A percentile compares a stretch with the other conserved stretches of the same genome.
Conservation (phyloP, 2,329 filamentous ascomycete genomes). For the Calonectria leucothoes region DNA sequence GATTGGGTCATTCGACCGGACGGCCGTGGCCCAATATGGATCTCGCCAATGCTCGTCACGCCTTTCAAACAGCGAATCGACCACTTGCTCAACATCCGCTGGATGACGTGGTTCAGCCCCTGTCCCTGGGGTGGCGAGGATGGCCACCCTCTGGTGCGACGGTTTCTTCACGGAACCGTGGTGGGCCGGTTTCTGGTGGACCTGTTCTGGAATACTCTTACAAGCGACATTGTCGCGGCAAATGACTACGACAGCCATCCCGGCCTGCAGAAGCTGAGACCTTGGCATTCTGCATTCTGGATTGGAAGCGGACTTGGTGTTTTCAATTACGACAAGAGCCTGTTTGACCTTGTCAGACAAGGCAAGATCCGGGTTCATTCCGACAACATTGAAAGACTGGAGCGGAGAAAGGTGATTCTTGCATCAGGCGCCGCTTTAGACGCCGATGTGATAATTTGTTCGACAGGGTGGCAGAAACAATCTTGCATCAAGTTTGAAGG, state of each 20-base stretch:
- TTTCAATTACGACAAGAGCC: slow-evolving; percentile 61
- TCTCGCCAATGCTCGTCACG: slow-evolving; percentile 69
- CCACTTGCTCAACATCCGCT: slow-evolving; percentile 62
- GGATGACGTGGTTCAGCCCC: slow-evolving; percentile 73
- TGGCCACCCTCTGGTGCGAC: slow-evolving; percentile 58
- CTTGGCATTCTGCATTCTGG: slow-evolving; percentile 56
- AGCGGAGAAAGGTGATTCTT: slow-evolving; percentile 53
- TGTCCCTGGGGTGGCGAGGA: slow-evolving; percentile 72
- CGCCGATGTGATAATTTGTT: slow-evolving; percentile 60
- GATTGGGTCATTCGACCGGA: slow-evolving; percentile 62
- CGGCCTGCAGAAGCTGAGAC: slow-evolving; percentile 53
- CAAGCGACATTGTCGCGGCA: slow-evolving; percentile 56
- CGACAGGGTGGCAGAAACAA: slow-evolving; percentile 64
- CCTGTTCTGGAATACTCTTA: slow-evolving; percentile 61
- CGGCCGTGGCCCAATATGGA: slow-evolving; percentile 66
- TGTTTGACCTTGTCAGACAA: slow-evolving; percentile 62
- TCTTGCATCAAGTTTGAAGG: slow-evolving; percentile 55
- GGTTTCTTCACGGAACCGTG: slow-evolving; percentile 62
- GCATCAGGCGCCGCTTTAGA: slow-evolving; percentile 53
- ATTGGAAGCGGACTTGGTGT: slow-evolving; percentile 64
- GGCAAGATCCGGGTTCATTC: slow-evolving; percentile 61
- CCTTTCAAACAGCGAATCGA: slow-evolving; percentile 71
- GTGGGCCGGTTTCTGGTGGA: slow-evolving; percentile 60
- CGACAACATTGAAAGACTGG: slow-evolving; percentile 57
- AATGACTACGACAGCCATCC: slow-evolving; percentile 59